A percentile compares a stretch with the other conserved stretches of the same genome.
phyloP scores from a whole-genome alignment of 2,329 filamentous ascomycete genomes.

The Cladorrhinum sp. region DNA sequence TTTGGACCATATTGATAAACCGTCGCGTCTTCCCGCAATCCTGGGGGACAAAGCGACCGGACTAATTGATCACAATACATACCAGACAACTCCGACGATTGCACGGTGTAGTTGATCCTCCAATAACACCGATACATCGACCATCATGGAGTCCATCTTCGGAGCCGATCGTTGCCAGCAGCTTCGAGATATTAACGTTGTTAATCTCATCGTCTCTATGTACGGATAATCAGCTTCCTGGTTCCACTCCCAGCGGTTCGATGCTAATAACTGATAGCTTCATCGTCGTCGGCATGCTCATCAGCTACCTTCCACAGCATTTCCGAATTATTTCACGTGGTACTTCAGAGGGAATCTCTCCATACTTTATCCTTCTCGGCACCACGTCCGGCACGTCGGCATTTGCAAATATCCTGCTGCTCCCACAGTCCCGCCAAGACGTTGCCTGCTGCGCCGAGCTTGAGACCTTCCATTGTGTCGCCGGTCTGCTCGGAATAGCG shows the following conservation, averaged over 20 bases:
- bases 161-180: conserved; percentile 45
- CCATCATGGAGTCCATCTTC: conserved; percentile 31
- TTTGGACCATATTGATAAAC: background rate
- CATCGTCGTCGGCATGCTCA: conserved; percentile 80
- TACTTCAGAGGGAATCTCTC: conserved; percentile 91
- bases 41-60: background rate
- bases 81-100: background rate
- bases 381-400: conserved; percentile 84
- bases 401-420: conserved; percentile 87
- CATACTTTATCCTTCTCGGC: conserved; percentile 92
- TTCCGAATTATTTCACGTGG: conserved; percentile 81
- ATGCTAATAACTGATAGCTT: conserved; percentile 43
- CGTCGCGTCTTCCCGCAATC: background rate
- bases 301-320: conserved; percentile 95
- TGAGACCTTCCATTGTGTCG: conserved; percentile 76
- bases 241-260: background rate
- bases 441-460: conserved; percentile 83
- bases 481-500: conserved; percentile 80
- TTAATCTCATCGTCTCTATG: conserved; percentile 57
- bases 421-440: conserved; percentile 79
- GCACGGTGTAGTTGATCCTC: background rate
- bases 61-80: no score
- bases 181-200: conserved; percentile 51
- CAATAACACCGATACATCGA: background rate
- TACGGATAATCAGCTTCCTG: conserved; percentile 31